Percentiles rank a stretch among this genome's conserved stretches.
Conservation (phyloP, 1,139 yeast species). For the Hyphopichia wangnamkhiaoensis region DNA sequence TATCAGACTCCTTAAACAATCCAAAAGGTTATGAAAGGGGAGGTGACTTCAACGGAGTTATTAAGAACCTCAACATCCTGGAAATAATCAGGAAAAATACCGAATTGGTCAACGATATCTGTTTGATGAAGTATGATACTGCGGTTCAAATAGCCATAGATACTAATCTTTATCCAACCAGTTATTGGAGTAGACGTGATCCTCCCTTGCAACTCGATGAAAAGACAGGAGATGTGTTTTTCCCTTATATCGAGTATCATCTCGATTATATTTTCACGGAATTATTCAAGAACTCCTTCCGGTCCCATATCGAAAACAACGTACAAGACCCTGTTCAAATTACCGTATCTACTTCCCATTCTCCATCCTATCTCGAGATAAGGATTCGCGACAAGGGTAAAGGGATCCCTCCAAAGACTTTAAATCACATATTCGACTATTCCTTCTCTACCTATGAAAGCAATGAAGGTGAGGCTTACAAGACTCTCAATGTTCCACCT, state of each 20-base stretch:
- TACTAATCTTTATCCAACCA: conserved; percentile 32
- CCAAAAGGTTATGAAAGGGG: conserved; percentile 26
- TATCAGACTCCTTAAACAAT: conserved; percentile 41
- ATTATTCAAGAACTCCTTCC: conserved; percentile 78
- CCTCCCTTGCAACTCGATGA: conserved; percentile 12
- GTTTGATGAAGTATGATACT: conserved; percentile 78
- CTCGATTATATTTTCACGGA: conserved; percentile 86
- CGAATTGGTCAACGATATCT: conserved; percentile 78
- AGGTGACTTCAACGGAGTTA: conserved; percentile 65
- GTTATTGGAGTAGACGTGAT: conserved; percentile 36
- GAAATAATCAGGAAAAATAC: conserved; percentile 63
- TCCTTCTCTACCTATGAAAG: conserved; percentile 78
- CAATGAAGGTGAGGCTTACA: conserved; percentile 57
- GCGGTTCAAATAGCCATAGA: conserved; percentile 63
- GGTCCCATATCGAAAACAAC: conserved; percentile 79
- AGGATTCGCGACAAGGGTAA: conserved; percentile 86
- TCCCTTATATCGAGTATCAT: conserved; percentile 86
- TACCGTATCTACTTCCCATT: conserved; percentile 60
- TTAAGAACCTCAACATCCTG: conserved; percentile 63
- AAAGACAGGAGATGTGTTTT: conserved; percentile 25
- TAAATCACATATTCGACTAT: conserved; percentile 75
- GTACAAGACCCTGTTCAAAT: conserved; percentile 63
- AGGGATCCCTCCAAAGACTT: conserved; percentile 71
- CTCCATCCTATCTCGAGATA: conserved; percentile 50
- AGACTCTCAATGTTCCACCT: conserved; percentile 68